These are phyloP conservation scores for Thalassiosira allenii DNA, from an alignment of 352 stramenopile genomes.

Conservation along the genomic window DNA sequence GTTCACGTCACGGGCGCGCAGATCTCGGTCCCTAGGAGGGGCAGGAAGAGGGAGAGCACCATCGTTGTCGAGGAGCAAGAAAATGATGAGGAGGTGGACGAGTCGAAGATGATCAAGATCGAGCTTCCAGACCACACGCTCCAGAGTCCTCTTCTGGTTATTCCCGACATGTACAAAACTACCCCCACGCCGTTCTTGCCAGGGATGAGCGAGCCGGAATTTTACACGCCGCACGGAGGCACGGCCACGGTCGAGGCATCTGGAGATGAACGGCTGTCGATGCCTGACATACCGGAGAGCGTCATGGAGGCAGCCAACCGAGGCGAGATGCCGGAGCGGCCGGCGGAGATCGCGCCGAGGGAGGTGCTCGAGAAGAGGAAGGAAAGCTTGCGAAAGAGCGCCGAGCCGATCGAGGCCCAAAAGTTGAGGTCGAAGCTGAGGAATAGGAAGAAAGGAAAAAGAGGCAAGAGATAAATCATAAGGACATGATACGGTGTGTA, in stretches of 20 bases:
- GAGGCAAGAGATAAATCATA: slow-evolving; percentile 4
- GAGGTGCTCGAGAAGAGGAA: slow-evolving; percentile 30
- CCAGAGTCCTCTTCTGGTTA: slow-evolving; percentile 16
- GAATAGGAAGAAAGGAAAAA: slow-evolving; percentile 17
- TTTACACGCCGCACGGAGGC: slow-evolving; percentile 8
- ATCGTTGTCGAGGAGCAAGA: slow-evolving; percentile 54
- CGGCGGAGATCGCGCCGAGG: slow-evolving; percentile 43
- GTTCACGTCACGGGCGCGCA: slow-evolving; percentile 24
- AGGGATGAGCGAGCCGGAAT: slow-evolving; percentile 10
- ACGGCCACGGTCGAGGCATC: slow-evolving; percentile 4
- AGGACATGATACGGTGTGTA: no score
- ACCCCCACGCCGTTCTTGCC: slow-evolving; percentile 11
- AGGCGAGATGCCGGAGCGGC: slow-evolving; percentile 50
- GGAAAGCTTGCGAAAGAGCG: slow-evolving; percentile 8
- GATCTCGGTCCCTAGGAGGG: slow-evolving; percentile 4
- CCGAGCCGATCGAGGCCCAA: slow-evolving; percentile 25
- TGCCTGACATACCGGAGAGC: slow-evolving; percentile 53
- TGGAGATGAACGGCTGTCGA: slow-evolving; percentile 18
- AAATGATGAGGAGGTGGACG: neutral
- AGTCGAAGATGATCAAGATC: slow-evolving; percentile 1
- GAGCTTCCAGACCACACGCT: slow-evolving; percentile 29
- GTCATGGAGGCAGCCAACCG: slow-evolving; percentile 79
- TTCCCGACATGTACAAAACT: slow-evolving; percentile 29
- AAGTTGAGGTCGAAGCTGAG: slow-evolving; percentile 44
- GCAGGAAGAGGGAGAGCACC: slow-evolving; percentile 38